Evolutionary conservation across 1,284 basidiomycete genomes (phyloP).

Genomic region (Malassezia vespertilionis): DNA sequence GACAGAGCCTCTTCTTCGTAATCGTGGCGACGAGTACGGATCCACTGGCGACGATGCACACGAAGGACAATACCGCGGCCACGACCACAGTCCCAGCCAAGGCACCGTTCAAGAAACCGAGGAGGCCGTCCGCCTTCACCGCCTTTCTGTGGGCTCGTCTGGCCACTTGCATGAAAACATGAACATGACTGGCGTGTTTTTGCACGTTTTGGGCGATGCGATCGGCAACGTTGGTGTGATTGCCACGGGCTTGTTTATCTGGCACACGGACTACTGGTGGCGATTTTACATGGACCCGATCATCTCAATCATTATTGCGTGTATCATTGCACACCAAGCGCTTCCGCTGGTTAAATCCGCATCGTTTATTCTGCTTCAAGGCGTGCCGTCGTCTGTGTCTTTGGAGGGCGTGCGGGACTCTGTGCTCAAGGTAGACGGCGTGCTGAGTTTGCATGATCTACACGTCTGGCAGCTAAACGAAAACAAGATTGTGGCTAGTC

Average conservation of each 20-base stretch:
- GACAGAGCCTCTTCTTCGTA: slow-evolving; percentile 1
- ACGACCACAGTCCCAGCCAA: slow-evolving; percentile 36
- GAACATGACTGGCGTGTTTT: slow-evolving; percentile 91
- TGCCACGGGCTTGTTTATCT: slow-evolving; percentile 62
- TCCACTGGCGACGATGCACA: slow-evolving; percentile 5
- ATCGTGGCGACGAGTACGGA: slow-evolving; percentile 19
- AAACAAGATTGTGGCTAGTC: slow-evolving; percentile 81
- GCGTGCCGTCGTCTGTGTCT: slow-evolving; percentile 77
- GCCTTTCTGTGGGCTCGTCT: not conserved
- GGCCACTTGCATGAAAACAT: slow-evolving; percentile 55
- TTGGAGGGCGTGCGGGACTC: slow-evolving; percentile 71
- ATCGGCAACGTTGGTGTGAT: slow-evolving; percentile 93
- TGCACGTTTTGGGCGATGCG: slow-evolving; percentile 94
- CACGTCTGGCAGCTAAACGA: slow-evolving; percentile 93
- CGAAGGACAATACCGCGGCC: slow-evolving; percentile 11
- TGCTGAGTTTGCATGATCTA: slow-evolving; percentile 73
- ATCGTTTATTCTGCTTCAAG: slow-evolving; percentile 92
- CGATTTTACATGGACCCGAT: slow-evolving; percentile 80
- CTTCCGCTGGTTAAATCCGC: slow-evolving; percentile 85
- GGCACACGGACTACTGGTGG: slow-evolving; percentile 36
- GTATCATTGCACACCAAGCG: slow-evolving; percentile 92
- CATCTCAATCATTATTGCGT: slow-evolving; percentile 86
- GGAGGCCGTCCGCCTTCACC: slow-evolving; percentile 19
- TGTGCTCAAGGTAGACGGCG: slow-evolving; percentile 71
- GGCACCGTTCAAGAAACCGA: slow-evolving; percentile 55